A percentile compares a stretch with the other conserved stretches of the same genome.
Evolutionary conservation across 73 alveolate genomes (phyloP).

Genomic region (Paramecium octaurelia): DNA sequence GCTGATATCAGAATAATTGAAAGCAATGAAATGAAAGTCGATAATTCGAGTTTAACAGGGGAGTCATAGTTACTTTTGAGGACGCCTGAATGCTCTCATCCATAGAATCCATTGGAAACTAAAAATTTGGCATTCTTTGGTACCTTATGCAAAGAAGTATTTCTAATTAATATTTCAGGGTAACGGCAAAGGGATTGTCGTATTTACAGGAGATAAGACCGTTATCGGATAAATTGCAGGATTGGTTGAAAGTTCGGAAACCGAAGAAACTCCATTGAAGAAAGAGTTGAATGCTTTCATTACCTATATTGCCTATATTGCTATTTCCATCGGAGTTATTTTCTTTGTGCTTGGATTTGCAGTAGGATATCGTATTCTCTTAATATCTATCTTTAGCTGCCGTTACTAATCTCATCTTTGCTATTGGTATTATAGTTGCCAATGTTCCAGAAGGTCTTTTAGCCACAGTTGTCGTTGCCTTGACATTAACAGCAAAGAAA

Average conservation of each 20-base stretch:
- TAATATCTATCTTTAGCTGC: too few relatives aligned
- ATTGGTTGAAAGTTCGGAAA: conserved; percentile 81
- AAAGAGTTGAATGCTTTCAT: conserved; percentile 86
- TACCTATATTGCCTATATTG: conserved; percentile 82
- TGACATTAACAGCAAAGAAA: conserved; percentile 90
- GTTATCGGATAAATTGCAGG: conserved; percentile 93
- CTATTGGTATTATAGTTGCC: conserved; percentile 91
- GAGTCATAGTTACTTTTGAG: conserved; percentile 85
- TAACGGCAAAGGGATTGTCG: conserved; percentile 88
- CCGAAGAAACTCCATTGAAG: conserved; percentile 83
- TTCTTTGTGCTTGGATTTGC: conserved; percentile 84
- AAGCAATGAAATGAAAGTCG: conserved; percentile 87
- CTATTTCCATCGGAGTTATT: conserved; percentile 80
- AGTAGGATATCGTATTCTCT: conserved; percentile 77
- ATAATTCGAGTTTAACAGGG: conserved; percentile 93
- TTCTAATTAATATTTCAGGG: conserved; percentile 57
- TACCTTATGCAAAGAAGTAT: conserved; percentile 81
- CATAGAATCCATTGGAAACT: conserved; percentile 49
- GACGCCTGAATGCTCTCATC: conserved; percentile 73
- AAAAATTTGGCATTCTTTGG: conserved; percentile 82
- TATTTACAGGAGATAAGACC: conserved; percentile 90
- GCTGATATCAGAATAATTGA: conserved; percentile 84
- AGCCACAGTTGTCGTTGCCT: conserved; percentile 86
- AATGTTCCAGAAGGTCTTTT: conserved; percentile 94
- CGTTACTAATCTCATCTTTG: conserved; percentile 57